Evolutionary conservation across 1,139 yeast genomes (phyloP).

Genomic region (Nadsonia commutata): DNA sequence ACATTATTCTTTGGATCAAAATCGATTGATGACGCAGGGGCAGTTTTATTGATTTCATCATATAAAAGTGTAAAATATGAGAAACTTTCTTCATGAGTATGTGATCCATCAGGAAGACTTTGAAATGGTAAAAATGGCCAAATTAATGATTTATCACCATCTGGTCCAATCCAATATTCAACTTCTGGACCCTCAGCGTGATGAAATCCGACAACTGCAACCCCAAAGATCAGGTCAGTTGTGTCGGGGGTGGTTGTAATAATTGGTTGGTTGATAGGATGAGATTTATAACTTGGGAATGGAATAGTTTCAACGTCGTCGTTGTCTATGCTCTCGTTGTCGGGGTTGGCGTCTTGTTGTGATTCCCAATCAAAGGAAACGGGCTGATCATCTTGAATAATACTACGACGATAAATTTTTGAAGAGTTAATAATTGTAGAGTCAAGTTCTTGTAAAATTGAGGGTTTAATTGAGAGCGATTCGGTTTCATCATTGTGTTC

Average conservation of each 20-base stretch:
- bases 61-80: constrained; percentile 80
- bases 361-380: background rate
- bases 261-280: background rate
- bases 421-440: too few relatives aligned
- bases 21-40: constrained; percentile 30
- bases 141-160: constrained; percentile 32
- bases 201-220: constrained; percentile 85
- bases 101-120: constrained; percentile 93
- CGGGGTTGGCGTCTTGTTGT: background rate
- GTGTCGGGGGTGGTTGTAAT: background rate
- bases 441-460: too few relatives aligned
- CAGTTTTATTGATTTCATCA: constrained; percentile 38
- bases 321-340: background rate
- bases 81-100: constrained; percentile 80
- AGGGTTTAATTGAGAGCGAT: too few relatives aligned
- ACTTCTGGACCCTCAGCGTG: constrained; percentile 91
- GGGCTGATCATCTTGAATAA: too few relatives aligned
- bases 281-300: background rate
- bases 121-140: constrained; percentile 93
- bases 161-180: constrained; percentile 77
- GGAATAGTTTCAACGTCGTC: background rate
- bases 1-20: constrained; percentile 20
- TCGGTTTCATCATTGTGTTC: background rate
- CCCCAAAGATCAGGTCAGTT: constrained; percentile 41
- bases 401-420: too few relatives aligned